phyloP scores from a whole-genome alignment of 2,329 filamentous ascomycete species.

The Fusarium secorum region DNA sequence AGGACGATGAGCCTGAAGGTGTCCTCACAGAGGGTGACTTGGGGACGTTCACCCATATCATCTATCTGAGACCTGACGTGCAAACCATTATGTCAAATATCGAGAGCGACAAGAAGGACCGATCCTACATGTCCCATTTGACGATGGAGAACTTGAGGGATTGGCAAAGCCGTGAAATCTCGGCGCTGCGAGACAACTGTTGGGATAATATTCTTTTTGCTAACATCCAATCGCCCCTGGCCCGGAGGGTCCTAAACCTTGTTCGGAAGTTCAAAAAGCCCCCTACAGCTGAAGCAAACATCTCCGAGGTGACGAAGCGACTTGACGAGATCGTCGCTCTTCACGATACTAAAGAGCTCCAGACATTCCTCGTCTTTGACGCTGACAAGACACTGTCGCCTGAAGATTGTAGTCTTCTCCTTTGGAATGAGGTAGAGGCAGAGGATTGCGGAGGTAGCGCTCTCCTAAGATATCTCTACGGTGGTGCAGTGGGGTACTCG shows the following conservation, averaged over 20 bases:
- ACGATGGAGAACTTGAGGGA: rapidly evolving
- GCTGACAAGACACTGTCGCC: constrained; percentile 63
- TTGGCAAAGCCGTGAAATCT: background rate
- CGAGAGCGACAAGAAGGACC: constrained; percentile 43
- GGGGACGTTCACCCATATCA: constrained; percentile 61
- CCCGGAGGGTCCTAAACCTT: rapidly evolving
- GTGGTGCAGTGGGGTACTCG: too few species aligned
- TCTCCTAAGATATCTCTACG: too few species aligned
- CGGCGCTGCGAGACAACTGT: rapidly evolving
- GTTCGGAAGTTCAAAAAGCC: background rate
- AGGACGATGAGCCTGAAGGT: rapidly evolving
- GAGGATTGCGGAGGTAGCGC: too few species aligned
- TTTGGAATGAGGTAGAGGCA: background rate
- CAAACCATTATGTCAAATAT: background rate
- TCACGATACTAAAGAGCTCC: constrained; percentile 22
- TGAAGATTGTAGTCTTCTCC: constrained; percentile 58
- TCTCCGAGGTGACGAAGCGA: constrained; percentile 35
- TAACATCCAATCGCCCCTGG: background rate
- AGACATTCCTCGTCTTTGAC: constrained; percentile 64
- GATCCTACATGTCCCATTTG: background rate
- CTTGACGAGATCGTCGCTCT: constrained; percentile 50
- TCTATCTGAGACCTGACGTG: constrained; percentile 51
- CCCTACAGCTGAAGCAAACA: constrained; percentile 48
- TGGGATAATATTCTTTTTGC: background rate
- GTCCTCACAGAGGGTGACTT: constrained; percentile 42